Base-by-base conservation (phyloP, 1,139 yeast species). In the Candida freyschussii region DNA sequence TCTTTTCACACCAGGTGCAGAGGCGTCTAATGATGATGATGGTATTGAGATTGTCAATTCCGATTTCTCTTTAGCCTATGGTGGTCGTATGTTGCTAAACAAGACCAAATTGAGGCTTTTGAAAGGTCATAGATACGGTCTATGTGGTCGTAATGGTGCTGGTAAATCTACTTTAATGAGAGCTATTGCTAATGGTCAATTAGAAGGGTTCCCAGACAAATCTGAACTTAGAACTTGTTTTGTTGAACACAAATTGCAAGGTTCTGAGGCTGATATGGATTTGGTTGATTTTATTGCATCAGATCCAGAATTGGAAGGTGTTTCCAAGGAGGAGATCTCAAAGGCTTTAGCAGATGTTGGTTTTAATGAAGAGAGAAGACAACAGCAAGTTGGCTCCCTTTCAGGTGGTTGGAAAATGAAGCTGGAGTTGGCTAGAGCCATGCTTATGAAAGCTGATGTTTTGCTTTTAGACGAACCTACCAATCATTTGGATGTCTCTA, bases 361-460 rank as follows among this genome's bases (percentile, higher is more conserved):
- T 4, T 91, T 91, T 61, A 80, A 93, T 44, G 91, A 82, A 32
- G 93, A 82, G 56, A 77, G 96, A 67, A 74, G 94, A 53, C 69
- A 72, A 21, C 96, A 89, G 63, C 74, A 85, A 33, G 96, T 91
- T 41, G 96, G 96, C 27, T 84, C 97, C 2, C 69, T 91, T 44
- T 86, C 96, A 38, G 98, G 98, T 62, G 98, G 98, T 59, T 87
- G 96, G 96, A 91, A 91, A 65, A 91, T 91, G 98, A 91, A 91
- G 67, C 74, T 91, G 47, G 98, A 89, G 62, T 72, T 91, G 55
- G 98, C 98, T 13, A 82, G 97, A 67, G 98, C 98, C 30, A 89
- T 91, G 95, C 70, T 91, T 53, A 85, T 87, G 89, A 86, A 82
- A 64, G 98, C 98, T 21, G 98, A 91, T 63, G 89, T 91, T 34